phyloP scores from a whole-genome alignment of 495 filamentous ascomycete genomes.

The Xanthoparmelia taractica region DNA sequence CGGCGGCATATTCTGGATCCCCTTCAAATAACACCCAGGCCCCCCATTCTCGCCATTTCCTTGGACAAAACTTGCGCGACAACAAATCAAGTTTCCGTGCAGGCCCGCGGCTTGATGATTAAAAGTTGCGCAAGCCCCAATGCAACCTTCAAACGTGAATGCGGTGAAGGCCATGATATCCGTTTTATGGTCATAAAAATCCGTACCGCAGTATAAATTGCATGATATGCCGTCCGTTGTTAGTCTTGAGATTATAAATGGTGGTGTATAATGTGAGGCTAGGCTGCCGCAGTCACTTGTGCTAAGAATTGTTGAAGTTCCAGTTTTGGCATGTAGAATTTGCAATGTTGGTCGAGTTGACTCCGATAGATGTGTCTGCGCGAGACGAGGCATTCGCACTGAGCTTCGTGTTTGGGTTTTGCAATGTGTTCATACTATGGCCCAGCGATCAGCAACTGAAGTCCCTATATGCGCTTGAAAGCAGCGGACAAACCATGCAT shows the following conservation, averaged over 20 bases:
- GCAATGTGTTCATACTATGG: neutral
- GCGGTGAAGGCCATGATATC: neutral
- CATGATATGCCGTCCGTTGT: neutral
- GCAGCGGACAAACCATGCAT: neutral
- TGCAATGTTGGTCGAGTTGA: too few relatives aligned
- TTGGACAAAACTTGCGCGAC: too few relatives aligned
- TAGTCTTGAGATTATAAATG: accelerated
- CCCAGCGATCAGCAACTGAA: neutral
- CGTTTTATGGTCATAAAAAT: neutral
- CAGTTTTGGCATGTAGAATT: too few relatives aligned
- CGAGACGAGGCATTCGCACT: neutral
- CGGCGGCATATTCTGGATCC: too few relatives aligned
- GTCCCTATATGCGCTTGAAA: neutral
- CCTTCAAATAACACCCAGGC: too few relatives aligned
- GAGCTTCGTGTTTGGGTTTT: neutral
- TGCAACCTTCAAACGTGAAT: neutral
- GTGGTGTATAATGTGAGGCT: neutral
- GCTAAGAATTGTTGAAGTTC: too few relatives aligned
- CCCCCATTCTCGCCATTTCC: too few relatives aligned
- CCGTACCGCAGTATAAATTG: neutral
- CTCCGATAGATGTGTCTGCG: neutral
- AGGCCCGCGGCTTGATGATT: too few relatives aligned
- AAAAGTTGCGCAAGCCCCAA: neutral
- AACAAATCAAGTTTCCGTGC: too few relatives aligned
- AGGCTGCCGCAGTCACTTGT: neutral